Evolutionary conservation across 2,329 filamentous ascomycete species (phyloP), one percentile per base, ranked within the genome.

Genomic region (Pestalotiopsis sp.): DNA sequence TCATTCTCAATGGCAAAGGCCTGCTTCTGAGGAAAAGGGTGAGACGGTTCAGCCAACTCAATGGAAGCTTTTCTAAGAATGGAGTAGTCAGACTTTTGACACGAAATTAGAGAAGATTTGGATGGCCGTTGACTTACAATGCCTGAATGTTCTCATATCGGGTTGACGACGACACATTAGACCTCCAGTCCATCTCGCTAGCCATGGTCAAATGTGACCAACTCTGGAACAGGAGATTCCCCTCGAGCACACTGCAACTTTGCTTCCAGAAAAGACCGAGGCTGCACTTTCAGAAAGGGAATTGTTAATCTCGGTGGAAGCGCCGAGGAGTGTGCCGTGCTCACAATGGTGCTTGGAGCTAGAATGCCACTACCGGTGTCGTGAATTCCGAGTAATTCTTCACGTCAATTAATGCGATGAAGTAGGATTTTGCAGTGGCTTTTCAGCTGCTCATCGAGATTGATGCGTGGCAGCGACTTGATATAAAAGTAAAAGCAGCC

Each of bases 1-100:
- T 86, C 84, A 60, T 87, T 87, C 79, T 97, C 94, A 56, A 90
- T 81, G 61, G 85, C 79, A 75, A 91, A 91, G 23, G 93, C 93
- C 52, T 75, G 84, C 73, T 76, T 76, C 52, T 78, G 76, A 11
- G 74, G 72, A 3, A 72, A 70, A 4, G 75, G 70, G 23, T 72
- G 68, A 4, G 73, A 69, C 17, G 73, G 40, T 20, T 69, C 71
- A 57, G 67, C 66, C 7, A 72, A 61, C 36, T 71, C 72, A 52
- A 77, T 71, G 2, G 77, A 49, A 68, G 73, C 62, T 65, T 75
- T 76, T 74, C 78, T 78, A 58, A 36, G 6, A 36, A 36, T n/a
- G 68, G 13, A 6, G 36, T 11, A 11, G 36, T 41, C 14, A 31
- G 49, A n/a, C n/a, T 27, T 9, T 41, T 13, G 56, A 80, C 88